Conservation (phyloP, 352 stramenopile species). For the Phytophthora colocasiae region DNA sequence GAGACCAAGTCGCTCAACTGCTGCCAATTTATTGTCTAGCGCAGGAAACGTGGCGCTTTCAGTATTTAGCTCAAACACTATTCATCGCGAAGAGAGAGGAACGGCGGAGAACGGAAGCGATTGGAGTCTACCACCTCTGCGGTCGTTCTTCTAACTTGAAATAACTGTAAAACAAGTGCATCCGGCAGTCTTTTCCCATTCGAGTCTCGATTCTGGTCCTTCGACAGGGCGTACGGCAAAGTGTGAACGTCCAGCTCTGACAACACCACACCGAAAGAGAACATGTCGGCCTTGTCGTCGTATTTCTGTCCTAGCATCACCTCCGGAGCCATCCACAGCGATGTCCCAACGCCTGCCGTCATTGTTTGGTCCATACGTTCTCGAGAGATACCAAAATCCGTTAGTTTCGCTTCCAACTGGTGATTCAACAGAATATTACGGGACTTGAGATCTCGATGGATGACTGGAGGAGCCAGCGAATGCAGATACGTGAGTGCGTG, state of each 20-base stretch:
- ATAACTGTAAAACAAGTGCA: constrained; percentile 11
- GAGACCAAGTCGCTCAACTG: constrained; percentile 26
- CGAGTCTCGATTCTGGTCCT: constrained; percentile 6
- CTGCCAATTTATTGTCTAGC: constrained; percentile 25
- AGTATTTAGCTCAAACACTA: constrained; percentile 18
- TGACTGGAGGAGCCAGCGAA: constrained; percentile 15
- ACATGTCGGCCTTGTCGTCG: constrained; percentile 8
- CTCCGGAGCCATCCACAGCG: constrained; percentile 6
- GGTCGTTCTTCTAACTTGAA: constrained; percentile 19
- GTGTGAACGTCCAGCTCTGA: constrained; percentile 5
- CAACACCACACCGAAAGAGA: constrained; percentile 8
- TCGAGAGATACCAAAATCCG: constrained; percentile 64
- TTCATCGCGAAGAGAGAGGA: background rate
- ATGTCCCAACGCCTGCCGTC: constrained; percentile 31
- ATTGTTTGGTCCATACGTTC: constrained; percentile 34
- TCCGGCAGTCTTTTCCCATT: constrained; percentile 11
- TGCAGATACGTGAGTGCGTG: constrained; percentile 49
- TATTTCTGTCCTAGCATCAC: constrained; percentile 9
- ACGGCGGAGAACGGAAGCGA: background rate
- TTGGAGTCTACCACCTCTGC: constrained; percentile 1
- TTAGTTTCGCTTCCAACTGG: constrained; percentile 58
- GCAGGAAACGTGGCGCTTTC: constrained; percentile 25
- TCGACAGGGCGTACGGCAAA: constrained; percentile 5
- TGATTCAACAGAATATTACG: constrained; percentile 57
- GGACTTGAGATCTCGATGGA: constrained; percentile 47